Base-by-base conservation (phyloP, 768 basidiomycete genomes). In the Suillus luteus region DNA sequence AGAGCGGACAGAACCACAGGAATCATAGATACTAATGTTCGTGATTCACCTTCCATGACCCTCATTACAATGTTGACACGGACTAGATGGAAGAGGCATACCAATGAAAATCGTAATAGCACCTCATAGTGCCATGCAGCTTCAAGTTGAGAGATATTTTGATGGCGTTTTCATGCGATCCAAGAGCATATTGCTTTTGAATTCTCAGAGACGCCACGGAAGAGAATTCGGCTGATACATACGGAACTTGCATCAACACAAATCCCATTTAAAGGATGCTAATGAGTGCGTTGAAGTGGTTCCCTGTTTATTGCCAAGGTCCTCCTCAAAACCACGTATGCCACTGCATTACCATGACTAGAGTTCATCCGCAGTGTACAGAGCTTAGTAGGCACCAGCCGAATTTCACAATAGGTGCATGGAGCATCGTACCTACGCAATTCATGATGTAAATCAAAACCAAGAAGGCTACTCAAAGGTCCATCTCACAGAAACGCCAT, bases 211-310 rank as follows among this genome's bases (percentile, higher is more conserved):
- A 43, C 24, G 15, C 15, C 24, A 11, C 24, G 52, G 40, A 15
- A 46, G 10, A 17, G n/a, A 17, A 54, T 15, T 17, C 33, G 15
- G 46, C 17, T 58, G 24, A 41, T 68, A 75, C 86, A 70, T 66
- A 88, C 85, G 86, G 88, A 60, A 88, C 81, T 71, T 92, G 90
- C 87, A 89, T 91, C 35, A 89, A 74, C 62, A 86, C 87, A 69
- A 91, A 91, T 37, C 88, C 87, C 51, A 87, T 80, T 66, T 87
- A 89, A 59, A 89, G 80, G 64, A 89, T 83, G 35, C 87, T 86
- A 22, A 92, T 76, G 19, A 91, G 72, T 0, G 89, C 88, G 10
- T 87, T 82, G 70, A 90, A 91, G 67, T 91, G 79, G 62, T 79
- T 75, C n/a, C 83, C 85, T 60, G 82, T 76, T 35, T 31, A 91